Conservation (phyloP, 1,139 yeast species). For the Lodderomyces margitis region DNA sequence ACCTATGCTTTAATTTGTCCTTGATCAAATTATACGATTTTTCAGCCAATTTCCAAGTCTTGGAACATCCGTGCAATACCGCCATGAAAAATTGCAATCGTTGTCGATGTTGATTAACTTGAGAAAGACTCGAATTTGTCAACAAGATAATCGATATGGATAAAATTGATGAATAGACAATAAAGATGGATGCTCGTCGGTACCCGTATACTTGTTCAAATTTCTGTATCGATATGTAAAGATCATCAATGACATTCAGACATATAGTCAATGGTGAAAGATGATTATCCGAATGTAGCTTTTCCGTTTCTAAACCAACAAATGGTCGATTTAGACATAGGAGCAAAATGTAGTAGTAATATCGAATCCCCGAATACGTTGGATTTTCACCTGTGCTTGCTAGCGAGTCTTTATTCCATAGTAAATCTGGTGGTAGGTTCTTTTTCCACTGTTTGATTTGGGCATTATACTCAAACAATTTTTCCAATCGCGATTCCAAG, state of each 20-base stretch:
- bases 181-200: slow-evolving; percentile 43
- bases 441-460: slow-evolving; percentile 53
- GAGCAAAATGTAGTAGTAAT: slow-evolving; percentile 56
- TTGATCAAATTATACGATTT: slow-evolving; percentile 44
- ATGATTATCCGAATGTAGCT: slow-evolving; percentile 11
- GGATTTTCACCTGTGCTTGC: slow-evolving; percentile 48
- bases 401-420: slow-evolving; percentile 48
- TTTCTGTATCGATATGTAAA: slow-evolving; percentile 36
- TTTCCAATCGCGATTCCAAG: slow-evolving; percentile 35
- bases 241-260: slow-evolving; percentile 41
- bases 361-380: slow-evolving; percentile 50
- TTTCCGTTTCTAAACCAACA: slow-evolving; percentile 30
- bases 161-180: slow-evolving; percentile 48
- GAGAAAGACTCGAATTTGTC: slow-evolving; percentile 30
- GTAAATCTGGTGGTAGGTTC: slow-evolving; percentile 46
- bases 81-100: slow-evolving; percentile 39
- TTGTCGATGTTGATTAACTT: slow-evolving; percentile 24
- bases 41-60: slow-evolving; percentile 51
- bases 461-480: slow-evolving; percentile 41
- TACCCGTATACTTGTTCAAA: slow-evolving; percentile 42
- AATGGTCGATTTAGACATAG: slow-evolving; percentile 62
- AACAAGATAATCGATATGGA: slow-evolving; percentile 46
- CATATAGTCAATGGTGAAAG: slow-evolving; percentile 37
- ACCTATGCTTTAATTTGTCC: slow-evolving; percentile 27
- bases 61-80: slow-evolving; percentile 34